These are phyloP conservation scores for Tephrocybe rancida DNA, from an alignment of 768 basidiomycete genomes.

Conservation along the genomic window DNA sequence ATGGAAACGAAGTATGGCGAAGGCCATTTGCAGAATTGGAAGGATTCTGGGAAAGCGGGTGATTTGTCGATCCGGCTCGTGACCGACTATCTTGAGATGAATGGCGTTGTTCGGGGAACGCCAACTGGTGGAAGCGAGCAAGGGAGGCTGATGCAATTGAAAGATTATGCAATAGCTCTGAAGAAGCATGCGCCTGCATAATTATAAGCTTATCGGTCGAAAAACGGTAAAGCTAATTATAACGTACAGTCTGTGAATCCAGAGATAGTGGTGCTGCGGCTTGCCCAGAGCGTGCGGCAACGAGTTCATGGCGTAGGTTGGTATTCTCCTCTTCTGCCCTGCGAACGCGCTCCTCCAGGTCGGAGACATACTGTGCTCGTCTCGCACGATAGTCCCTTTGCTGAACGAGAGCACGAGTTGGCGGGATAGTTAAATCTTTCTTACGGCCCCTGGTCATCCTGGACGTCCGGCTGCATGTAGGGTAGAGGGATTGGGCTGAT, in stretches of 20 bases:
- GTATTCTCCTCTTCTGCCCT: slow-evolving; percentile 57
- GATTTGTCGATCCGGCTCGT: slow-evolving; percentile 11
- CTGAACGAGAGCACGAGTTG: slow-evolving; percentile 58
- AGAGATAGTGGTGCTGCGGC: slow-evolving; percentile 28
- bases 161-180: slow-evolving; percentile 53
- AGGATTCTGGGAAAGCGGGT: slow-evolving; percentile 8
- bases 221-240: not conserved
- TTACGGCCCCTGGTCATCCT: slow-evolving; percentile 67
- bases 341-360: slow-evolving; percentile 57
- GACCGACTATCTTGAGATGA: slow-evolving; percentile 8
- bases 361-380: slow-evolving; percentile 56
- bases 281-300: slow-evolving; percentile 40
- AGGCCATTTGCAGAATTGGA: slow-evolving; percentile 13
- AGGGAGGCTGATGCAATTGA: slow-evolving; percentile 50
- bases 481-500: slow-evolving; percentile 8
- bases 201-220: slow-evolving; percentile 10
- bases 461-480: slow-evolving; percentile 14
- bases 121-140: slow-evolving; percentile 52
- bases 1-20: slow-evolving; percentile 29
- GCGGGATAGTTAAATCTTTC: slow-evolving; percentile 63
- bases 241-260: slow-evolving; percentile 34
- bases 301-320: slow-evolving; percentile 50
- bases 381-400: slow-evolving; percentile 69
- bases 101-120: slow-evolving; percentile 34
- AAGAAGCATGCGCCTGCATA: slow-evolving; percentile 50